Percentiles rank a stretch among this genome's conserved stretches.
phyloP scores from a whole-genome alignment of 2,329 filamentous ascomycete species.

The Sporothrix brunneoviolacea region DNA sequence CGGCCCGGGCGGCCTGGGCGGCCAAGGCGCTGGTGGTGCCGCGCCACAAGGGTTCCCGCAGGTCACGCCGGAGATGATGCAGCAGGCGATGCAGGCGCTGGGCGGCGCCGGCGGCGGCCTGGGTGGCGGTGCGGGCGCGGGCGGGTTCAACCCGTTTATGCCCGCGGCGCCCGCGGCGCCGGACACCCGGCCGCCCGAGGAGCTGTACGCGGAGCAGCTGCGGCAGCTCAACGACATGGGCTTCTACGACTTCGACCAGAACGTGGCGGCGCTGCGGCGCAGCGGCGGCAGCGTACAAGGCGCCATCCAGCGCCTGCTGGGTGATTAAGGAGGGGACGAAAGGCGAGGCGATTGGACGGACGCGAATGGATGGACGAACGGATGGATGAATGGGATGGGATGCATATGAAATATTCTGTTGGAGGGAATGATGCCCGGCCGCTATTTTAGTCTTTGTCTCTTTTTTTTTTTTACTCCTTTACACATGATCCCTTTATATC shows the following conservation, averaged over 20 bases:
- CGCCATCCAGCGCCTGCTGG: conserved; percentile 69
- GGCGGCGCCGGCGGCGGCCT: conserved; percentile 29
- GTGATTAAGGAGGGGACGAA: conserved; percentile 19
- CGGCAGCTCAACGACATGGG: conserved; percentile 97
- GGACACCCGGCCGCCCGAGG: conserved; percentile 87
- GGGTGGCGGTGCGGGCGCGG: conserved; percentile 27
- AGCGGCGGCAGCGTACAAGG: conserved; percentile 93
- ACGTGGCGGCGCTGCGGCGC: conserved; percentile 78
- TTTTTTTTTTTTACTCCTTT: no score
- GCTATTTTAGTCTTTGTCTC: no score
- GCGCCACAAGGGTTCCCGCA: conserved; percentile 29
- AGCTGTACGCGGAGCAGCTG: conserved; percentile 83
- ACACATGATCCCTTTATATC: no score
- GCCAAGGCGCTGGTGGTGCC: not conserved
- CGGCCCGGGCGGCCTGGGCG: no score
- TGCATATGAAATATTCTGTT: no score
- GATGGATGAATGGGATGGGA: no score
- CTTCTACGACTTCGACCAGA: conserved; percentile 93
- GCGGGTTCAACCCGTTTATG: conserved; percentile 1
- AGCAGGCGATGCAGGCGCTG: conserved; percentile 48
- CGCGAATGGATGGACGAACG: no score
- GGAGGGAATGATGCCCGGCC: no score
- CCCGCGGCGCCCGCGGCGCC: conserved; percentile 36
- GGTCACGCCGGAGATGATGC: conserved; percentile 49
- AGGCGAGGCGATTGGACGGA: no score